Conservation (phyloP, 2,329 filamentous ascomycete genomes). For the Nigrospora sphaerica region DNA sequence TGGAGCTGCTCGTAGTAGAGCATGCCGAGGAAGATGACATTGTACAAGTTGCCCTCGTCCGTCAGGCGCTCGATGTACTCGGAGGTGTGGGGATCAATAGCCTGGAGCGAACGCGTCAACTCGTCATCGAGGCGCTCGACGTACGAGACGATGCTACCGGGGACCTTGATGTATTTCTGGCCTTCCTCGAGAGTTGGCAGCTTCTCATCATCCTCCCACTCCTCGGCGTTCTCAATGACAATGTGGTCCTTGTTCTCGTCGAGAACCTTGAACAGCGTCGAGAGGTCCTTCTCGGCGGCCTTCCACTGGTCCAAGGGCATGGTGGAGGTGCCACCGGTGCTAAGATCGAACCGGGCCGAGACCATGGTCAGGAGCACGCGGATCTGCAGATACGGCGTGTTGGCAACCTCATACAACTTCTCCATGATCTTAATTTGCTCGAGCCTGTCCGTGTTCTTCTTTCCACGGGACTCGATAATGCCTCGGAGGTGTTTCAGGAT, state of each 20-base stretch:
- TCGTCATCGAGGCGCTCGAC: conserved; percentile 95
- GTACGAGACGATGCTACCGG: conserved; percentile 90
- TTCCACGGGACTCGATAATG: conserved; percentile 92
- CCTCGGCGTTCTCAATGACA: conserved; percentile 85
- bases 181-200: conserved; percentile 64
- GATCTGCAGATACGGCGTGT: conserved; percentile 88
- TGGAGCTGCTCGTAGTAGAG: conserved; percentile 82
- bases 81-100: conserved; percentile 95
- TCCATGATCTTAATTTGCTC: conserved; percentile 98
- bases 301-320: conserved; percentile 99
- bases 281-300: conserved; percentile 80
- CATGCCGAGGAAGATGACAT: conserved; percentile 79
- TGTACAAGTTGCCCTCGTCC: conserved; percentile 87
- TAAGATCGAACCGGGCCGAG: conserved; percentile 90
- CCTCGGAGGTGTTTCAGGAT: conserved; percentile 94
- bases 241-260: conserved; percentile 75
- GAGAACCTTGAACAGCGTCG: conserved; percentile 68
- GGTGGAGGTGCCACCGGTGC: conserved; percentile 65
- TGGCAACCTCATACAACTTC: conserved; percentile 83
- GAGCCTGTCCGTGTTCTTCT: conserved; percentile 93
- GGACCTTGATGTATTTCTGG: conserved; percentile 81
- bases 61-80: conserved; percentile 95
- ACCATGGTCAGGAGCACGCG: conserved; percentile 86
- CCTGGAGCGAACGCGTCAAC: conserved; percentile 92
- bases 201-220: conserved; percentile 99